Evolutionary conservation across 2,329 filamentous ascomycete species (phyloP).

Genomic region (Rhexocercosporidium sp.): DNA sequence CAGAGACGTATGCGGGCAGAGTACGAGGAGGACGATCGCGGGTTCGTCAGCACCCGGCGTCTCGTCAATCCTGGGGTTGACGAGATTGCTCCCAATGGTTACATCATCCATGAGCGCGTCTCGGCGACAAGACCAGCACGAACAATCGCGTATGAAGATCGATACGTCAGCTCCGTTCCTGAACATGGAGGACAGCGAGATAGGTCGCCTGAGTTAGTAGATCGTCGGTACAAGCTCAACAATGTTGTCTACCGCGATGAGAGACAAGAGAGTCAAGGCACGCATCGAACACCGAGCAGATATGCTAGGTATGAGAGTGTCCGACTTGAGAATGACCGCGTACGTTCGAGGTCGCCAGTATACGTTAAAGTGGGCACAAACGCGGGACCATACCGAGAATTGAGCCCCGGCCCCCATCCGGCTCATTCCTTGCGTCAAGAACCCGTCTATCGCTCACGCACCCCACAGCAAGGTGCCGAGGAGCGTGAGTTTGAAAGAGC

Average conservation of each 20-base stretch:
- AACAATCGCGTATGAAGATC: conserved; percentile 36
- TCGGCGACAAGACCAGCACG: conserved; percentile 28
- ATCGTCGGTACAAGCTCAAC: conserved; percentile 41
- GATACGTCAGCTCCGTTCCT: conserved; percentile 29
- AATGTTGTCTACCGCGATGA: conserved; percentile 43
- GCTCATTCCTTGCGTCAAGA: conserved; percentile 35
- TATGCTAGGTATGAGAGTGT: conserved; percentile 44
- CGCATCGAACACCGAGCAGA: conserved; percentile 40
- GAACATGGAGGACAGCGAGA: conserved; percentile 32
- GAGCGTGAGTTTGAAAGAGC: conserved; percentile 41
- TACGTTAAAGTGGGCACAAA: conserved; percentile 41
- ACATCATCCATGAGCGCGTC: conserved; percentile 32
- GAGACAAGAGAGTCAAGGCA: conserved; percentile 38
- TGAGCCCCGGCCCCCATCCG: conserved; percentile 38
- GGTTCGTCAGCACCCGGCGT: conserved; percentile 18
- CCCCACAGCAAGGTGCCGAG: conserved; percentile 32
- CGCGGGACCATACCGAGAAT: conserved; percentile 41
- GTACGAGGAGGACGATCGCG: conserved; percentile 27
- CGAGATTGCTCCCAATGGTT: conserved; percentile 22
- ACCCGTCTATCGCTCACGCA: conserved; percentile 41
- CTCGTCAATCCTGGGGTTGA: conserved; percentile 18
- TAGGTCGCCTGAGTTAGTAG: conserved; percentile 41
- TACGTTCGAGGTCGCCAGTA: conserved; percentile 44
- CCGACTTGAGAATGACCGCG: conserved; percentile 41
- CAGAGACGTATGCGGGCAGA: conserved; percentile 26